Base-by-base conservation (phyloP, 495 filamentous ascomycete genomes). In the Aspergillus mulundensis region DNA sequence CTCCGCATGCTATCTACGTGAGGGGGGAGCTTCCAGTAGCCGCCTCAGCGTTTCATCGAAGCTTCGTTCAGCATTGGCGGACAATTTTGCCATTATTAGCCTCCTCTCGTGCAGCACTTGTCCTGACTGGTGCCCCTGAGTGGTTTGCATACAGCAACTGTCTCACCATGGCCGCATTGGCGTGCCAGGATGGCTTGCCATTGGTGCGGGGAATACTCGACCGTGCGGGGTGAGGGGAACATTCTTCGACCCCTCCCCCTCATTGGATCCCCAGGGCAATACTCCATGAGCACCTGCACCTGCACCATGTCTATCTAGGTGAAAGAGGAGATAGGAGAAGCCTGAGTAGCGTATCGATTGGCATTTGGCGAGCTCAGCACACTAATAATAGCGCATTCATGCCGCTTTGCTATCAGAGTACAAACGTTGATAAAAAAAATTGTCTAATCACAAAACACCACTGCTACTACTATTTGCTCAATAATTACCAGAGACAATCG, bases 1-100 rank as follows among this genome's bases (percentile, higher is more conserved):
- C 62, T 65, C 59, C 59, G 62, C 59, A 62, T 55, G 56, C 53
- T 39, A 42, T 24, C 20, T 38, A 34, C 28, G 16, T 19, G 19
- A 36, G 43, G 40, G 38, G 45, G 36, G 34, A 56, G n/a, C 30
- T 16, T 36, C 23, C 19, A 44, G 7, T 20, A 18, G 15, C 12
- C 40, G 28, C n/a, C 23, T 41, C 25, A 28, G 25, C 25, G 25
- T 28, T 8, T 28, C 25, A 28, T 28, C 25, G 25, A 28, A 21
- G 39, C 47, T 45, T 23, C 25, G 24, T 38, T 36, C 14, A 50
- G 45, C 23, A 48, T 10, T 28, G 18, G 10, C 20, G 45, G 38
- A 45, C 42, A 45, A 34, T 39, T 39, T 56, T 50, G 42, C 53
- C 43, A 40, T 14, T 28, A 30, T 7, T n/a, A 32, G 3, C n/a